These are phyloP conservation scores for Aspergillus calidoustus DNA, from an alignment of 2,329 filamentous ascomycete genomes.

Conservation along the genomic window DNA sequence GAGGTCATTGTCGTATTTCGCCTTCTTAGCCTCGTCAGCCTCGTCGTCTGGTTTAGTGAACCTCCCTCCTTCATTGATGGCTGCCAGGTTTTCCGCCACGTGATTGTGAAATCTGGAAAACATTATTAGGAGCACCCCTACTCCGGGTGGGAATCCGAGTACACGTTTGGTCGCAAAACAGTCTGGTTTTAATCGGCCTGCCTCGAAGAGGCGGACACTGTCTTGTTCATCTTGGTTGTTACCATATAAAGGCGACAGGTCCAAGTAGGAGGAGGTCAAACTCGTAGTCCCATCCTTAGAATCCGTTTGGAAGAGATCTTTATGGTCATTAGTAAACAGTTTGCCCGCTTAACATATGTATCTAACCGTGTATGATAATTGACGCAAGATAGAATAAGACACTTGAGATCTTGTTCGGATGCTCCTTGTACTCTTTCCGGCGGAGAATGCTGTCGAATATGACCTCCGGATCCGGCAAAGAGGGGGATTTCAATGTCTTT, in stretches of 20 bases:
- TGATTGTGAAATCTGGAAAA: slow-evolving; percentile 75
- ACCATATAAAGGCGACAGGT: slow-evolving; percentile 74
- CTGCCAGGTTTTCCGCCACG: slow-evolving; percentile 63
- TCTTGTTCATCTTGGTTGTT: slow-evolving; percentile 67
- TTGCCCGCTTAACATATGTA: neutral
- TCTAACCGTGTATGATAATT: slow-evolving; percentile 63
- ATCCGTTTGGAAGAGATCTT: slow-evolving; percentile 69
- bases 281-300: slow-evolving; percentile 66
- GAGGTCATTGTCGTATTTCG: slow-evolving; percentile 46
- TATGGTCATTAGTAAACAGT: slow-evolving; percentile 27
- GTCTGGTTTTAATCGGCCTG: slow-evolving; percentile 73
- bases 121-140: slow-evolving; percentile 69
- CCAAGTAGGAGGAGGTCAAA: slow-evolving; percentile 74
- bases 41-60: slow-evolving; percentile 61
- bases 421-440: slow-evolving; percentile 64
- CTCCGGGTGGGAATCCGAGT: slow-evolving; percentile 69
- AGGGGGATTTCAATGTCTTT: slow-evolving; percentile 59
- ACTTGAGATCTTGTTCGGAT: slow-evolving; percentile 74
- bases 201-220: slow-evolving; percentile 64
- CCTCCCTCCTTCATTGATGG: slow-evolving; percentile 69
- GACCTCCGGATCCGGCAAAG: slow-evolving; percentile 67
- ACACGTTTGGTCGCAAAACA: slow-evolving; percentile 70
- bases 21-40: slow-evolving; percentile 40
- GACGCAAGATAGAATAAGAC: slow-evolving; percentile 76
- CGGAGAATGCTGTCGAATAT: slow-evolving; percentile 72